phyloP scores from a whole-genome alignment of 192 early-diverging fungal species.

The Rhizophagus sp. region DNA sequence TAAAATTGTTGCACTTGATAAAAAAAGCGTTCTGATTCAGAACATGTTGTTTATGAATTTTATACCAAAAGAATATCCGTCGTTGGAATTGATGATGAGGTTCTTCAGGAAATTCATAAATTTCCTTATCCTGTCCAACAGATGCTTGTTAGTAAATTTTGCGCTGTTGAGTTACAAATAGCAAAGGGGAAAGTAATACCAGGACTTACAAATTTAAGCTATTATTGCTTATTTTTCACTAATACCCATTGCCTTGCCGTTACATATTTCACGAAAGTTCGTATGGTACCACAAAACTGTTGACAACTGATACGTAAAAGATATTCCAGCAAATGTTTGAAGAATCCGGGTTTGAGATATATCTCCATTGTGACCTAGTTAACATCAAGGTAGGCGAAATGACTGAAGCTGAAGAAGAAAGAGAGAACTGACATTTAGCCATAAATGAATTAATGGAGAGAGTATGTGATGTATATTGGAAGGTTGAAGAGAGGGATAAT shows the following conservation, averaged over 20 bases:
- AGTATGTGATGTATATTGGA: too few species aligned
- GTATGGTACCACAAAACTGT: slow-evolving; percentile 2
- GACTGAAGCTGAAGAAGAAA: not conserved
- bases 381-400: not conserved
- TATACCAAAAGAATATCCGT: not conserved
- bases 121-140: too few species aligned
- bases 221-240: not conserved
- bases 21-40: slow-evolving; percentile 14
- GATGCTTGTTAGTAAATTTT: too few species aligned
- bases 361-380: not conserved
- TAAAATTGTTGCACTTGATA: slow-evolving; percentile 1
- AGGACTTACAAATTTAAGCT: not conserved
- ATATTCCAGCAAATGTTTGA: not conserved
- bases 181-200: not conserved
- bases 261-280: slow-evolving; percentile 4
- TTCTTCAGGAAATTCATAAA: too few species aligned
- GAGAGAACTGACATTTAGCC: not conserved
- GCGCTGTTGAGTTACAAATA: not conserved
- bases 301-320: slow-evolving; percentile 10
- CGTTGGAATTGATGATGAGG: slow-evolving; percentile 1
- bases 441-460: too few species aligned
- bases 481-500: too few species aligned
- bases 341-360: too few species aligned
- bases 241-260: not conserved
- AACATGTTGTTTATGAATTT: not conserved